A percentile compares a stretch with the other conserved stretches of the same genome.
Evolutionary conservation across 73 alveolate species (phyloP).

Genomic region (Paramecium sexaurelia): DNA sequence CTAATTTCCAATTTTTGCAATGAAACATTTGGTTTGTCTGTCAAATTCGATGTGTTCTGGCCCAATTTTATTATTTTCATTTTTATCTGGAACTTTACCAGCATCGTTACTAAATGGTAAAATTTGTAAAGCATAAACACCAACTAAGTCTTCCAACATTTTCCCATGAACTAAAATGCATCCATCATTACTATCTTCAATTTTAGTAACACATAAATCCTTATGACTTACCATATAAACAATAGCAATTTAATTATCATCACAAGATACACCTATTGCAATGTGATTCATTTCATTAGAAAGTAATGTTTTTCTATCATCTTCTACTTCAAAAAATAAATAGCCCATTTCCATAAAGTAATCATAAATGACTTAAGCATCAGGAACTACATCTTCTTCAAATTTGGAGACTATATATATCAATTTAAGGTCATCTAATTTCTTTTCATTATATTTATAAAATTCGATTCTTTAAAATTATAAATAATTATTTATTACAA

Average conservation of each 20-base stretch:
- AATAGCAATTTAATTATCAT: constrained; percentile 87
- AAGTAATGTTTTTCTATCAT: constrained; percentile 37
- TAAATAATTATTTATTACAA: not conserved
- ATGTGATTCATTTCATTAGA: constrained; percentile 82
- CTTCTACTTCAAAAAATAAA: constrained; percentile 62
- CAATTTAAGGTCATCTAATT: constrained; percentile 49
- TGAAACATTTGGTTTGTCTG: constrained; percentile 69
- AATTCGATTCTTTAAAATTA: not conserved
- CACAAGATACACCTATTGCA: constrained; percentile 93
- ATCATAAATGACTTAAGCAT: constrained; percentile 43
- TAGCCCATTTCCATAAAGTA: constrained; percentile 70
- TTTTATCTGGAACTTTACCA: constrained; percentile 66
- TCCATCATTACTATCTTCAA: constrained; percentile 84
- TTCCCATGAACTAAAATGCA: constrained; percentile 90
- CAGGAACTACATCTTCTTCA: constrained; percentile 54
- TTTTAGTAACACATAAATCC: constrained; percentile 74
- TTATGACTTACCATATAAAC: constrained; percentile 86
- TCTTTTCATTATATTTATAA: constrained; percentile 46
- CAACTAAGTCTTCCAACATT: constrained; percentile 90
- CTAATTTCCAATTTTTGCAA: constrained; percentile 72
- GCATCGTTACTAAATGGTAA: constrained; percentile 69
- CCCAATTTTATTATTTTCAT: constrained; percentile 82
- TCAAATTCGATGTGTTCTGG: constrained; percentile 82
- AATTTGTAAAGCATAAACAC: constrained; percentile 96
- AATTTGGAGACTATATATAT: constrained; percentile 55